phyloP scores from a whole-genome alignment of 805 yeast genomes.

The Candida koratica region DNA sequence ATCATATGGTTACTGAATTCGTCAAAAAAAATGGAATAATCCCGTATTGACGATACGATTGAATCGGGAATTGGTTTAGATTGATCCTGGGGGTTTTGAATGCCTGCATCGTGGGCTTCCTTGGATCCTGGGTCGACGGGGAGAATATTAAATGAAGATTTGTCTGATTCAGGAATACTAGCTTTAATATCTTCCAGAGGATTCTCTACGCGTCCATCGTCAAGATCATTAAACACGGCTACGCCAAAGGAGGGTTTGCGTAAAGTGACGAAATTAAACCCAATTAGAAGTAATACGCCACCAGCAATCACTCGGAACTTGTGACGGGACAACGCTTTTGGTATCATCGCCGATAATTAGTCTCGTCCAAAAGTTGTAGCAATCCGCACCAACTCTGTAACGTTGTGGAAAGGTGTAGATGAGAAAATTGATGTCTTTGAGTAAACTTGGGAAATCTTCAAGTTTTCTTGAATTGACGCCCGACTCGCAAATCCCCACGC shows the following conservation, averaged over 20 bases:
- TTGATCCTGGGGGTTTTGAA: background rate
- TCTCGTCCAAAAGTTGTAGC: no score
- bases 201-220: slow-evolving; percentile 6
- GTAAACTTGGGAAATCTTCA: slow-evolving; percentile 28
- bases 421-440: slow-evolving; percentile 9
- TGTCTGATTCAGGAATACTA: slow-evolving; percentile 1
- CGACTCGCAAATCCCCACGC: slow-evolving; percentile 24
- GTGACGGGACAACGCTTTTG: slow-evolving; percentile 7
- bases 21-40: slow-evolving; percentile 30
- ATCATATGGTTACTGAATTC: slow-evolving; percentile 34
- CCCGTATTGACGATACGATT: slow-evolving; percentile 12
- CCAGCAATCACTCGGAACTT: slow-evolving; percentile 1
- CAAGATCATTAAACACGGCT: no score
- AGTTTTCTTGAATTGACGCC: slow-evolving; percentile 27
- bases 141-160: slow-evolving; percentile 1
- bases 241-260: no score
- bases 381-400: no score
- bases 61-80: background rate
- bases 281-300: background rate
- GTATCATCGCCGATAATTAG: no score
- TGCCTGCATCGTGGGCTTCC: background rate
- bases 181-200: slow-evolving; percentile 8
- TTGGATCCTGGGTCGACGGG: background rate
- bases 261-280: background rate
- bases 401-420: no score